Evolutionary conservation across 78 protist genomes (phyloP), one percentile per base, ranked within the genome.

Genomic region (Monosiga brevicollis): DNA sequence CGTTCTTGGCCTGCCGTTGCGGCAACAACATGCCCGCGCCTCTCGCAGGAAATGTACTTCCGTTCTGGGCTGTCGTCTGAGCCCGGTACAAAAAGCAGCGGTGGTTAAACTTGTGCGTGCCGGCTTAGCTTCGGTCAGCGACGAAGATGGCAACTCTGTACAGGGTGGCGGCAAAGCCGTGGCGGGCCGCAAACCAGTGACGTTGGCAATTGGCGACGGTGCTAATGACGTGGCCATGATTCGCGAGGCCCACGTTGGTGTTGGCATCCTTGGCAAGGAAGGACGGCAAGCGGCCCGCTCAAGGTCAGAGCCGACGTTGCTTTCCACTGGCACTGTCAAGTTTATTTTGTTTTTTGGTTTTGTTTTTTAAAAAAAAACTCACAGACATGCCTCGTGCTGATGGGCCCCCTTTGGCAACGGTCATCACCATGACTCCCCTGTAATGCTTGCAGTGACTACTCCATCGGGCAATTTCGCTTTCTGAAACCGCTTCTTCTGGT

Each of bases 171-270:
- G 55, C 32, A 15, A 9, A 26, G 39, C 38, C 25, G 9, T 11
- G 40, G 11, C n/a, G 38, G 40, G 24, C 77, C 29, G n/a, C n/a
- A 23, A 26, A 1, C 43, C 42, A 36, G 35, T 54, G 34, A 84
- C 88, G 23, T 87, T 95, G 11, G 89, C 96, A 2, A 91, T 96
- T 35, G 97, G 97, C 26, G 97, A 94, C 83, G 97, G 97, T 26
- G 97, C 94, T 42, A 93, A 95, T 77, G 97, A 95, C 87, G 96
- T 95, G 25, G 37, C 87, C 38, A 96, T 96, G 98, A 93, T 96
- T 76, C 92, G 87, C 40, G 87, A 86, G 37, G 95, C 95, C 1
- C 88, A 90, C 35, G 78, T 96, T 29, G 97, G 97, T 26, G 81
- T 96, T 20, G 98, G 97, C 41, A 92, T 96, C 54, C 9, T 74